Evolutionary conservation across 2,329 filamentous ascomycete species (phyloP), one percentile per base, ranked within the genome.

Genomic region (Phyllosticta citribraziliensis): DNA sequence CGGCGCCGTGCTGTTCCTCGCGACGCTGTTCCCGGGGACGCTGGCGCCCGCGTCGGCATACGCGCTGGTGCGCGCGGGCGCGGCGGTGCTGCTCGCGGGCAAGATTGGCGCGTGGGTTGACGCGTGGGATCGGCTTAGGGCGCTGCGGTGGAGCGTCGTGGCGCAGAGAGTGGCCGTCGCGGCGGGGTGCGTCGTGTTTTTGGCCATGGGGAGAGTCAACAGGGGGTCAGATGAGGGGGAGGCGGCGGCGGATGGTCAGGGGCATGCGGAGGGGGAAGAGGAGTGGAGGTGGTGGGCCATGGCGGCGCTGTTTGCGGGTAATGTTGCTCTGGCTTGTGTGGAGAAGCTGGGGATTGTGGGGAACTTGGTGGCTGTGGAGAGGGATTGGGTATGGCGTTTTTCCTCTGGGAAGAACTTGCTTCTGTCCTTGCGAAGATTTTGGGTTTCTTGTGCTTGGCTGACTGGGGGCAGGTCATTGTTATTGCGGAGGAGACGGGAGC

Each of bases 11-110:
- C 70, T 80, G 12, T 80, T 79, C 65, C 70, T 80, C 0, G 76
- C 76, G 2, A 65, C 69, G 3, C 75, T 79, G 33, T 79, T 74
- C 56, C 77, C 77, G 0, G 66, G 77, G 0, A 88, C 86, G 0
- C 74, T 91, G 22, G 76, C 88, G 22, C 86, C 84, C 40, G 79
- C 86, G 61, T 89, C 87, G 0, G 73, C 86, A n/a, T 91, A 90
- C 67, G 87, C 87, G 0, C 73, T 90, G 6, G 75, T 80, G 5
- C 81, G 88, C 22, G 79, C 82, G 5, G 72, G 78, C 0, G 76
- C 83, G 0, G 85, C 84, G 0, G 80, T 87, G 3, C 27, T 84
- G 0, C 73, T 88, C 6, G 81, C 85, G 0, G 81, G 83, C 12
- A 75, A 75, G 54, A 70, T 90, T 5, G 88, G 88, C 1, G 67